phyloP scores from a whole-genome alignment of 1,284 basidiomycete genomes.

The Trichosporon sp. region DNA sequence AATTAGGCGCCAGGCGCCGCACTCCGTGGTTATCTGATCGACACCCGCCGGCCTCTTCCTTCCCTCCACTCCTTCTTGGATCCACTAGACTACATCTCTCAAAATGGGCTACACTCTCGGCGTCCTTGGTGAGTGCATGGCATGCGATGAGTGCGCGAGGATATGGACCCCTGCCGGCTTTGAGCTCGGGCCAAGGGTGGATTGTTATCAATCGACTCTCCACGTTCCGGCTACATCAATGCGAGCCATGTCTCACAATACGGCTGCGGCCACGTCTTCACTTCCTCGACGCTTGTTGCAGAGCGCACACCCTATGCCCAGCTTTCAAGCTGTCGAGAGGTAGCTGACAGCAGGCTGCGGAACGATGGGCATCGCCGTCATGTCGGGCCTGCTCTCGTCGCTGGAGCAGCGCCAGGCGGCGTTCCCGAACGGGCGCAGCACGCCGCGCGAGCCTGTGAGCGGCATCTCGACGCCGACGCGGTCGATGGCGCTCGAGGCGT shows the following conservation, averaged over 20 bases:
- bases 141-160: neutral
- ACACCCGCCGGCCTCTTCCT: neutral
- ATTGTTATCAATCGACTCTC: neutral
- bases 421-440: slow-evolving; percentile 16
- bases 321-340: neutral
- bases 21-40: neutral
- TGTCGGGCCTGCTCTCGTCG: slow-evolving; percentile 60
- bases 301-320: neutral
- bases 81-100: neutral
- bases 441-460: slow-evolving; percentile 61
- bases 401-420: slow-evolving; percentile 39
- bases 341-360: slow-evolving; percentile 71
- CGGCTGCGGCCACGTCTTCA: too few relatives aligned
- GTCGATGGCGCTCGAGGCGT: slow-evolving; percentile 46
- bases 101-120: slow-evolving; percentile 54
- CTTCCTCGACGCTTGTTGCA: too few relatives aligned
- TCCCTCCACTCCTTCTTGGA: neutral
- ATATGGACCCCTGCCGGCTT: too few relatives aligned
- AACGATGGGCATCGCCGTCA: slow-evolving; percentile 95
- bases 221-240: neutral
- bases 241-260: neutral
- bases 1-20: neutral
- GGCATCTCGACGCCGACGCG: slow-evolving; percentile 71
- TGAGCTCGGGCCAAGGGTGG: too few relatives aligned
- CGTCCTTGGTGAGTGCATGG: slow-evolving; percentile 49